A percentile compares a stretch with the other conserved stretches of the same genome.
These are phyloP conservation scores for Pichia paraexigua DNA, from an alignment of 805 yeast genomes.

Conservation along the genomic window DNA sequence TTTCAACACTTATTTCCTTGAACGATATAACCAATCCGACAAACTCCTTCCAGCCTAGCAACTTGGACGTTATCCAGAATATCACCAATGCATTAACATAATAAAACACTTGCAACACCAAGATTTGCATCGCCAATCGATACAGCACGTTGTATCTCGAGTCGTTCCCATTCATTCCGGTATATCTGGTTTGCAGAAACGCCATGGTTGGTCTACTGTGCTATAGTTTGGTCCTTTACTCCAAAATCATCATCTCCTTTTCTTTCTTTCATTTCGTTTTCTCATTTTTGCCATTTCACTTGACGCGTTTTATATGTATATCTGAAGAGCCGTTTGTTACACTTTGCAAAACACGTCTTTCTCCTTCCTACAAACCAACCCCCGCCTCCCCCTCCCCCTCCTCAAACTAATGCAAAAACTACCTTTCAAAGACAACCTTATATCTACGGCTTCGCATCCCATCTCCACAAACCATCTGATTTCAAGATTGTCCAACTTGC, in stretches of 20 bases:
- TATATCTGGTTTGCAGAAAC: not conserved
- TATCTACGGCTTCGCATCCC: constrained; percentile 49
- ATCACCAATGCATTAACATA: constrained; percentile 63
- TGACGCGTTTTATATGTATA: too few species aligned
- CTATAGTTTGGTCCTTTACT: too few species aligned
- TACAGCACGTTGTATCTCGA: not conserved
- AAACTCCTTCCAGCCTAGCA: constrained; percentile 62
- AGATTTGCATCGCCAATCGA: constrained; percentile 46
- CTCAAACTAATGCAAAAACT: constrained; percentile 1
- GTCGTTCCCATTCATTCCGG: not conserved
- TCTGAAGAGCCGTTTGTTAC: too few species aligned
- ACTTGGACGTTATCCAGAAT: constrained; percentile 54
- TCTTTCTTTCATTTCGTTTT: too few species aligned
- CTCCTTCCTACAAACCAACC: not conserved
- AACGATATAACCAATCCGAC: constrained; percentile 65
- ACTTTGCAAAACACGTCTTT: too few species aligned
- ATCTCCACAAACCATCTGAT: constrained; percentile 58
- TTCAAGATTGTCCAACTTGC: constrained; percentile 46
- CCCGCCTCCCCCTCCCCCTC: not conserved
- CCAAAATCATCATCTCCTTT: too few species aligned
- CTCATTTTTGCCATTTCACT: too few species aligned
- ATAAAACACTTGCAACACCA: constrained; percentile 70
- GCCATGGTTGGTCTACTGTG: too few species aligned
- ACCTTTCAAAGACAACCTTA: constrained; percentile 25
- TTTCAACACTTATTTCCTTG: constrained; percentile 63